Conservation (phyloP, 441 rosid genomes). For the Rhodomyrtus psidioides region DNA sequence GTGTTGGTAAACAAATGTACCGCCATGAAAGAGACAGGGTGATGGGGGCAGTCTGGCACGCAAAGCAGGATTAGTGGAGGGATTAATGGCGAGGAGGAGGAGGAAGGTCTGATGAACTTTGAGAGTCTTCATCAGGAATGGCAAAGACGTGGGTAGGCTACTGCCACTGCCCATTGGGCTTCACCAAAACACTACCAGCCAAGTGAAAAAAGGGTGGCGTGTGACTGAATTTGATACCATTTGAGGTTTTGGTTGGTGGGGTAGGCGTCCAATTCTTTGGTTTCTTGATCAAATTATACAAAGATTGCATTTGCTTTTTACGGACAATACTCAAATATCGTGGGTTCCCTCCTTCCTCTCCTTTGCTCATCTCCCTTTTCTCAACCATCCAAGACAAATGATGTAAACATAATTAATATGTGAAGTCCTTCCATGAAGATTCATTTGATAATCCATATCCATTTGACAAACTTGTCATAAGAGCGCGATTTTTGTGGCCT, state of each 20-base stretch:
- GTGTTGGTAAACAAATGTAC: background rate
- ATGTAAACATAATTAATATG: background rate
- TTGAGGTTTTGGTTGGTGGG: slow-evolving; percentile 24
- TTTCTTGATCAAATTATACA: slow-evolving; percentile 10
- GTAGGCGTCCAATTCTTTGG: slow-evolving; percentile 33
- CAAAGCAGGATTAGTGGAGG: background rate
- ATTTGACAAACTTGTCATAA: background rate
- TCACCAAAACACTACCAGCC: slow-evolving; percentile 11
- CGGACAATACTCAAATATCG: background rate
- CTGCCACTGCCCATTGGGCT: background rate
- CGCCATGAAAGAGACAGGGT: slow-evolving; percentile 4
- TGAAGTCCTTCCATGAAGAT: background rate
- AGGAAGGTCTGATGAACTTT: background rate
- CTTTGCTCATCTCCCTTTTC: background rate
- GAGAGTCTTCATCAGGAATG: background rate
- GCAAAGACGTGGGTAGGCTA: background rate
- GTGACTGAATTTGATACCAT: background rate
- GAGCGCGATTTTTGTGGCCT: background rate
- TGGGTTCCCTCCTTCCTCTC: background rate
- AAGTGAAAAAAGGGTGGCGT: background rate
- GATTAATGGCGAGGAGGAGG: background rate
- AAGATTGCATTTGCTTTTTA: background rate
- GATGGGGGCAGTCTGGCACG: background rate
- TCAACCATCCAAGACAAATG: background rate
- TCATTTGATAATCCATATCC: background rate